A percentile compares a stretch with the other conserved stretches of the same genome.
Evolutionary conservation across 2,329 filamentous ascomycete genomes (phyloP).

Genomic region (Trichophyton mentagrophytes): DNA sequence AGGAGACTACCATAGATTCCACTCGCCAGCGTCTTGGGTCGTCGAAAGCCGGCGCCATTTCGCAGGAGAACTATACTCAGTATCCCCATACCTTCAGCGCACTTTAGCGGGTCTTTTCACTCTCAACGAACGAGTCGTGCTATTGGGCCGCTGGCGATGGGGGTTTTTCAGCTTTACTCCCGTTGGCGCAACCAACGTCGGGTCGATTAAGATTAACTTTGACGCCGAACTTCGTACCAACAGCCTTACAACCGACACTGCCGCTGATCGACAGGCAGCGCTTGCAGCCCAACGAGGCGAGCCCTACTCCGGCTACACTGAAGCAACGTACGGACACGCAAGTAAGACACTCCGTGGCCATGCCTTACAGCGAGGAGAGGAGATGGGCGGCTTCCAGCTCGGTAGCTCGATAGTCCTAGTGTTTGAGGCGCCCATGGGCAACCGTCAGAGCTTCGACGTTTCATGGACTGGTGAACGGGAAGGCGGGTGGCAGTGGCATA

Average conservation of each 20-base stretch:
- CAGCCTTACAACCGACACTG: conserved; percentile 80
- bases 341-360: conserved; percentile 70
- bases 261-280: conserved; percentile 73
- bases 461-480: conserved; percentile 46
- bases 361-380: conserved; percentile 72
- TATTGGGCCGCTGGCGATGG: conserved; percentile 88
- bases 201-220: conserved; percentile 94
- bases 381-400: conserved; percentile 96
- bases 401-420: conserved; percentile 91
- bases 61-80: conserved; percentile 86
- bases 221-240: conserved; percentile 89
- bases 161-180: conserved; percentile 96
- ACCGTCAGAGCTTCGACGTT: conserved; percentile 45
- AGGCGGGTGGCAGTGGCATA: conserved; percentile 70
- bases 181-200: conserved; percentile 93
- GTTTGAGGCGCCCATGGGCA: conserved; percentile 75
- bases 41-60: conserved; percentile 93
- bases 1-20: conserved; percentile 96
- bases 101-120: conserved; percentile 91
- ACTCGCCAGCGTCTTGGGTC: conserved; percentile 90
- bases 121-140: conserved; percentile 86
- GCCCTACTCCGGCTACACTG: conserved; percentile 76
- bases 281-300: conserved; percentile 64
- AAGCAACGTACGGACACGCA: conserved; percentile 74
- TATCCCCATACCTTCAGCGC: conserved; percentile 87